Evolutionary conservation across 2,329 filamentous ascomycete species (phyloP).

Genomic region (Talaromyces albobiverticillius): DNA sequence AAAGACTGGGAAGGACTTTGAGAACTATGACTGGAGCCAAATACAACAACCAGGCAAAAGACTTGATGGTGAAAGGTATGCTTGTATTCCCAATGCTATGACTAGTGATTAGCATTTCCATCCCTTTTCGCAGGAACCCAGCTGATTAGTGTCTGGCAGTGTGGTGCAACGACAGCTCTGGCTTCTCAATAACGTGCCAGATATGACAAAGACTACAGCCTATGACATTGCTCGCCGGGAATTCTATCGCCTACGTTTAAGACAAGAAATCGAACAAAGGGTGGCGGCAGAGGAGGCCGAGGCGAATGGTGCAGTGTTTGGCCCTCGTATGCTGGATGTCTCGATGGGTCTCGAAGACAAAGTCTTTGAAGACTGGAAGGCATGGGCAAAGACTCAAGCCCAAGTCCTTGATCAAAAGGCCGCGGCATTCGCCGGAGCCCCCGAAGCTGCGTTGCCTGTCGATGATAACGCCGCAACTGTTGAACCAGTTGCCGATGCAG

Average conservation of each 20-base stretch:
- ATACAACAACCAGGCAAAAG: slow-evolving; percentile 71
- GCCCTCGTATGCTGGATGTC: slow-evolving; percentile 69
- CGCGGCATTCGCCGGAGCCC: slow-evolving; percentile 41
- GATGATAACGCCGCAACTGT: slow-evolving; percentile 24
- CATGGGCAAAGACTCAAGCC: slow-evolving; percentile 64
- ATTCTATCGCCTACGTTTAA: slow-evolving; percentile 81
- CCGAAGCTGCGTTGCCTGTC: slow-evolving; percentile 36
- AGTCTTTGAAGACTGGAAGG: slow-evolving; percentile 80
- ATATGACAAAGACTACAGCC: slow-evolving; percentile 63
- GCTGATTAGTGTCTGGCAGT: slow-evolving; percentile 47
- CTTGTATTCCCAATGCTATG: slow-evolving; percentile 5
- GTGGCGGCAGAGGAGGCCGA: slow-evolving; percentile 85
- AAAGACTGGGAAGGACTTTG: slow-evolving; percentile 75
- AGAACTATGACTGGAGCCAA: slow-evolving; percentile 74
- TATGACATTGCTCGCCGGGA: slow-evolving; percentile 87
- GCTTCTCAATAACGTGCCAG: slow-evolving; percentile 65
- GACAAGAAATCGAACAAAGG: slow-evolving; percentile 76
- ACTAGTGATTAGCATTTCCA: neutral
- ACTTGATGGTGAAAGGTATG: slow-evolving; percentile 80
- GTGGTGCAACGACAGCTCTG: slow-evolving; percentile 90
- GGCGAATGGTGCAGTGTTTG: slow-evolving; percentile 84
- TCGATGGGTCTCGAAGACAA: slow-evolving; percentile 79
- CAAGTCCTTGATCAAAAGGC: slow-evolving; percentile 47
- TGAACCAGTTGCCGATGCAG: slow-evolving; percentile 3
- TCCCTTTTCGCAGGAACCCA: neutral